Evolutionary conservation across 768 basidiomycete species (phyloP), one percentile per base, ranked within the genome.

Genomic region (Podaxis sp.): DNA sequence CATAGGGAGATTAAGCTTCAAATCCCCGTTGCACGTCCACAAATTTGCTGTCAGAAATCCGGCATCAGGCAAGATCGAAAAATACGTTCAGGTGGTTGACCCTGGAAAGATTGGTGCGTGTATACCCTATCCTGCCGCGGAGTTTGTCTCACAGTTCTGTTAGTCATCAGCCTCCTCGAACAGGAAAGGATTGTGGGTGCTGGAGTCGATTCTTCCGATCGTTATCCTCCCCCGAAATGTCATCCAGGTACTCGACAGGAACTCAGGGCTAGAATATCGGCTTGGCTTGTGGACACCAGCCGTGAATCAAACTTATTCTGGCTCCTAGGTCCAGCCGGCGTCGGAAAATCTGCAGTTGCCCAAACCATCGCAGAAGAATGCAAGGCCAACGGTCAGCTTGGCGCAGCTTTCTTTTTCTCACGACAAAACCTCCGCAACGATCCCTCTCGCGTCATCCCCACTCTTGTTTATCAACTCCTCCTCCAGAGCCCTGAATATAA

Each of bases 311-410:
- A 40, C n/a, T 24, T 64, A 8, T 46, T 59, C 4, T 64, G 58
- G 58, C 53, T 64, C 12, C 22, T 43, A 6, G 64, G 64, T 9
- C 43, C 59, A 8, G 59, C 64, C 7, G 64, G 64, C 29, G 50
- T 51, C 8, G 64, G 64, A 37, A 64, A 64, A 37, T 50, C 64
- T 1, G 64, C 64, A 11, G 55, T 64, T 8, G 46, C 49, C 1
- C 59, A 60, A 19, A 59, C 64, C 6, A 19, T 64, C 13, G 52
- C 59, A 2, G 59, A 64, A 9, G 22, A 24, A n/a, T 60, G 52
- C 33, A 36, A 38, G 9, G 33, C 33, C 19, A 13, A 56, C 4
- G 59, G 55, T 15, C 9, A 15, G 3, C 33, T 56, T 8, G 63
- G 24, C n/a, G 59, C 54, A 5, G 55, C 41, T 12, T 50, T 64